A percentile compares a stretch with the other conserved stretches of the same genome.
These are phyloP conservation scores for Zelopaecilomyces penicillatus DNA, from an alignment of 2,329 filamentous ascomycete species.

Conservation along the genomic window DNA sequence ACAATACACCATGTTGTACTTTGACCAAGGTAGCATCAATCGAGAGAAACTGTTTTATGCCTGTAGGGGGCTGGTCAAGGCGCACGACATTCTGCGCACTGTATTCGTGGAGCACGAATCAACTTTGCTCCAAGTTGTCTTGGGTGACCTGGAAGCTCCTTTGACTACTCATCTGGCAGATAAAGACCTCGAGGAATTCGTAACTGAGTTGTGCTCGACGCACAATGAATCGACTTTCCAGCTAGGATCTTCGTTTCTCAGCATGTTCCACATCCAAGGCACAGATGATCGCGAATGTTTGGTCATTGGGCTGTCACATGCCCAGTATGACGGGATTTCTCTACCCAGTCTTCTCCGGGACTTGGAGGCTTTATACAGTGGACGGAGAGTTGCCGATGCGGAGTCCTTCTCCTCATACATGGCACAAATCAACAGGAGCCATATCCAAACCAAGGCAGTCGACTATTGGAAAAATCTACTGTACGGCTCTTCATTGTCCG, in stretches of 20 bases:
- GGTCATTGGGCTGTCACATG: constrained; percentile 31
- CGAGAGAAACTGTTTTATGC: constrained; percentile 12
- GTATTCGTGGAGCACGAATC: constrained; percentile 15
- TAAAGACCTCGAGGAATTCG: neutral
- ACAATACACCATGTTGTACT: constrained; percentile 21
- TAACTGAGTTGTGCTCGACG: neutral
- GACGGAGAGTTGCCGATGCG: neutral
- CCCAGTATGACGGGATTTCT: constrained; percentile 42
- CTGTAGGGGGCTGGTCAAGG: constrained; percentile 16
- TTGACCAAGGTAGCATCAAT: constrained; percentile 13
- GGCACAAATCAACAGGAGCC: neutral
- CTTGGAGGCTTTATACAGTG: neutral
- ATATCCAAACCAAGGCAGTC: neutral
- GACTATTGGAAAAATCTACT: no score
- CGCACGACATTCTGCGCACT: constrained; percentile 17
- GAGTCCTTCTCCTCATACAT: neutral
- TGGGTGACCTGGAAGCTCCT: constrained; percentile 11
- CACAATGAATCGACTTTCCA: neutral
- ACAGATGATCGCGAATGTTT: neutral
- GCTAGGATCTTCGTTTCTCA: neutral
- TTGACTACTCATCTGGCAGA: constrained; percentile 4
- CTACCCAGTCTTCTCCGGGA: constrained; percentile 31
- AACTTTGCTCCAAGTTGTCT: constrained; percentile 14
- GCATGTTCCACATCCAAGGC: neutral
- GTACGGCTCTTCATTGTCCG: no score